Conservation (phyloP, 2,329 filamentous ascomycete genomes). For the Colletotrichum sp. region DNA sequence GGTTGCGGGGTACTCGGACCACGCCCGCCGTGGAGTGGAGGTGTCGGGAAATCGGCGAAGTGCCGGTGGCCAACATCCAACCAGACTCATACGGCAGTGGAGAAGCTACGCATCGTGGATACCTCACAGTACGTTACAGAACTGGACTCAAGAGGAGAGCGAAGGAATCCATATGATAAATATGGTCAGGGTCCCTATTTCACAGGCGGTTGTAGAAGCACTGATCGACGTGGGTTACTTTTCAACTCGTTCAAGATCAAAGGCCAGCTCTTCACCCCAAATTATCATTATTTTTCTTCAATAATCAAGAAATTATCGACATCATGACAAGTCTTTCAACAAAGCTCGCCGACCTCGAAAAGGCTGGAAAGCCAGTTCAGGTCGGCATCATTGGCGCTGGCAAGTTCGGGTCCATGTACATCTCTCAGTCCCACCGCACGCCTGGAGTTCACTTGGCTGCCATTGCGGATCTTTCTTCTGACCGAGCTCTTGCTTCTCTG, state of each 20-base stretch:
- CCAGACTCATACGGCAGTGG: not conserved
- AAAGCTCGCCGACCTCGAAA: slow-evolving; percentile 44
- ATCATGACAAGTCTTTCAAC: slow-evolving; percentile 44
- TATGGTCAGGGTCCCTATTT: not conserved
- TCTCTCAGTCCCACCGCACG: slow-evolving; percentile 48
- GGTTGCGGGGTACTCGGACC: not conserved
- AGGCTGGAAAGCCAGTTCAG: slow-evolving; percentile 41
- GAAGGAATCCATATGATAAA: not conserved
- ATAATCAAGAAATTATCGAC: rapidly evolving
- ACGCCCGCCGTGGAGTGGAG: not conserved
- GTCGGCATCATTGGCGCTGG: slow-evolving; percentile 51
- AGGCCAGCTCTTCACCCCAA: not conserved
- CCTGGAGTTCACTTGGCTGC: slow-evolving; percentile 45
- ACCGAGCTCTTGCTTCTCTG: slow-evolving; percentile 43
- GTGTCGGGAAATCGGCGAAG: not conserved
- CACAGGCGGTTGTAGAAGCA: rapidly evolving
- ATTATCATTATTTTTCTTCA: rapidly evolving
- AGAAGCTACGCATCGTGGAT: not conserved
- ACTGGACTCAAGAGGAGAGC: no score
- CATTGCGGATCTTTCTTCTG: slow-evolving; percentile 46
- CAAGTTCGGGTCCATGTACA: slow-evolving; percentile 53
- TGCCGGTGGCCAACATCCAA: not conserved
- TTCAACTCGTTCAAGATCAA: not conserved
- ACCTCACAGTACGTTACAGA: not conserved
- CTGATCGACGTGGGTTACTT: not conserved